A percentile compares a stretch with the other conserved stretches of the same genome.
Conservation (phyloP, 106 monocot species). For the Acorus gramineus region DNA sequence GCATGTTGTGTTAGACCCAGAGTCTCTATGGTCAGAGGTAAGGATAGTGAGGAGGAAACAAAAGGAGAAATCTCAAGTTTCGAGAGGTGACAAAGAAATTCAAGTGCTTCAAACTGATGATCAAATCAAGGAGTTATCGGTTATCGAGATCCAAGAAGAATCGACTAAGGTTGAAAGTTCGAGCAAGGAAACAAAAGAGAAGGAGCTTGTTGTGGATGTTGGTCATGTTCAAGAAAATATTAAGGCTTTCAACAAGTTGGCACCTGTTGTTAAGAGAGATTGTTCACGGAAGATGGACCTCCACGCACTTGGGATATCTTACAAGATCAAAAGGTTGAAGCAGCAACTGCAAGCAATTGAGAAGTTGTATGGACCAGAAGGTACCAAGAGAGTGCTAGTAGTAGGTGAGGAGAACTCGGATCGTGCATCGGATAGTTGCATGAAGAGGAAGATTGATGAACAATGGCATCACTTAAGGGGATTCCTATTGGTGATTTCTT, state of each 20-base stretch:
- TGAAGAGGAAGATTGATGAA: constrained; percentile 10
- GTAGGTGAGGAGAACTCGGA: background rate
- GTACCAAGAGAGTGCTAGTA: background rate
- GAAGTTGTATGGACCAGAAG: constrained; percentile 34
- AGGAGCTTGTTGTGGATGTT: constrained; percentile 38
- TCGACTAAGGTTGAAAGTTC: too few species aligned
- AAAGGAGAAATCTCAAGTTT: constrained; percentile 10
- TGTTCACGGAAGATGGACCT: constrained; percentile 60
- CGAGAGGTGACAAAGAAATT: background rate
- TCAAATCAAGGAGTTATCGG: too few species aligned
- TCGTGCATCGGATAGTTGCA: background rate
- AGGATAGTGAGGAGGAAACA: constrained; percentile 4
- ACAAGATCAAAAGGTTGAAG: constrained; percentile 82
- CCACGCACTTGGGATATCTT: constrained; percentile 64
- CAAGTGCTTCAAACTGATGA: background rate
- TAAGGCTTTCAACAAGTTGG: background rate
- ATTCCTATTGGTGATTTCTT: constrained; percentile 27
- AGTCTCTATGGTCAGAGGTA: constrained; percentile 14
- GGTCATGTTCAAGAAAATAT: constrained; percentile 8
- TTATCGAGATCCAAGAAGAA: constrained; percentile 27
- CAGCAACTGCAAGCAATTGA: constrained; percentile 69
- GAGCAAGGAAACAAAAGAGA: constrained; percentile 12
- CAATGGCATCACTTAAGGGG: constrained; percentile 26
- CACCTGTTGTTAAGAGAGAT: background rate
- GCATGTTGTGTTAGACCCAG: background rate